Percentiles rank a stretch among this genome's conserved stretches.
Evolutionary conservation across 75 land plant species (phyloP).

Genomic region (Larix kaempferi): DNA sequence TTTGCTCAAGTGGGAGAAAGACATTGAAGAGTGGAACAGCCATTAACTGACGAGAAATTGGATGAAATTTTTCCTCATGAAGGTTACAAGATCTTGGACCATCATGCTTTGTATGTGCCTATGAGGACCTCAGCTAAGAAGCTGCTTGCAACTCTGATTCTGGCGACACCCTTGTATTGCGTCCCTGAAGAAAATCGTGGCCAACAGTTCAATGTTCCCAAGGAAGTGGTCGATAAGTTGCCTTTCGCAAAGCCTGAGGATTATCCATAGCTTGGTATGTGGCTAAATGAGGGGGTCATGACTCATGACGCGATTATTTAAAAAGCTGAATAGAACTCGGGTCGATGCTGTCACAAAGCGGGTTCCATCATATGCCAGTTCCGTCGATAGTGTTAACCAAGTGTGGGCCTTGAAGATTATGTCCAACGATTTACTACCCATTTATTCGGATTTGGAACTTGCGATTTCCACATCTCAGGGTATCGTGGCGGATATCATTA

Average conservation of each 20-base stretch:
- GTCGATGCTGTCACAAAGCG: too few species aligned
- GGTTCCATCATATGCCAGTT: too few species aligned
- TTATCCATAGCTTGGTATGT: too few species aligned
- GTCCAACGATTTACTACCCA: too few species aligned
- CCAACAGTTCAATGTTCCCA: conserved; percentile 92
- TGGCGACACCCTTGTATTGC: conserved; percentile 77
- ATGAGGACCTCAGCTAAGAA: conserved; percentile 96
- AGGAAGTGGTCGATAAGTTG: conserved; percentile 88
- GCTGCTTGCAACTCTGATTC: conserved; percentile 92
- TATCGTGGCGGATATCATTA: too few species aligned
- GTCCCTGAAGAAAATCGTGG: conserved; percentile 96
- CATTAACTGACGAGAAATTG: conserved; percentile 86
- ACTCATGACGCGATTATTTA: too few species aligned
- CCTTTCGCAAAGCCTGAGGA: conserved; percentile 97
- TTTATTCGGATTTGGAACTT: too few species aligned
- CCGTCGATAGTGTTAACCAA: too few species aligned
- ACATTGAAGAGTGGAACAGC: conserved; percentile 94
- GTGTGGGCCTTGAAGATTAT: too few species aligned
- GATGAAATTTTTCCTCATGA: conserved; percentile 93
- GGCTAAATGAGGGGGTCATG: too few species aligned
- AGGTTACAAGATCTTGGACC: conserved; percentile 88
- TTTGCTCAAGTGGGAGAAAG: conserved; percentile 88
- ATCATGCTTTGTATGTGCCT: conserved; percentile 89
- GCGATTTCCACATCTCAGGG: too few species aligned
- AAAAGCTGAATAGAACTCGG: too few species aligned